Conservation (phyloP, 2,329 filamentous ascomycete genomes). For the Cylindrodendrum hubeiense region DNA sequence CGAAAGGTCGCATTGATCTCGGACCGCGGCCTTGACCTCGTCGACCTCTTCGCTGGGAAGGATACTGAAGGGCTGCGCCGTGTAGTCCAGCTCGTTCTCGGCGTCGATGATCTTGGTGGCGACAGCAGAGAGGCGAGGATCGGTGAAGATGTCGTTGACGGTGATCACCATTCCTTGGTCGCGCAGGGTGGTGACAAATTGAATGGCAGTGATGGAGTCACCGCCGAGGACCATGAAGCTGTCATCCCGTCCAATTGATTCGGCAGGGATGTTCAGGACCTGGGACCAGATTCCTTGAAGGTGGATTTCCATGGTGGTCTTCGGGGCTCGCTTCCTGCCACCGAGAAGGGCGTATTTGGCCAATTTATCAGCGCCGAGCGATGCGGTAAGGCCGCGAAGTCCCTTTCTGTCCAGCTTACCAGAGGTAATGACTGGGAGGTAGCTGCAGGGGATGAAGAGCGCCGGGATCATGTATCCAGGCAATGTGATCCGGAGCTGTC, state of each 20-base stretch:
- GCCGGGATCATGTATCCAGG: constrained; percentile 36
- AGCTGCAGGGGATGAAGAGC: constrained; percentile 19
- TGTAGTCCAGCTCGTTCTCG: not conserved
- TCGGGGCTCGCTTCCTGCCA: constrained; percentile 2
- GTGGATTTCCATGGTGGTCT: constrained; percentile 23
- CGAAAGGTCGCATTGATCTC: not conserved
- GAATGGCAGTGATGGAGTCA: constrained; percentile 63
- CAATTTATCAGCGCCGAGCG: constrained; percentile 3
- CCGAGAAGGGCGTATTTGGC: not conserved
- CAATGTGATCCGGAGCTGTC: constrained; percentile 35
- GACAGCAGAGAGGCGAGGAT: not conserved
- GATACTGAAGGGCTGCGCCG: not conserved
- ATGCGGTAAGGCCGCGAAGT: not conserved
- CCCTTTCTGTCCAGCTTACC: constrained; percentile 30
- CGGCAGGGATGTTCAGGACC: constrained; percentile 48
- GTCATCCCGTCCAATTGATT: constrained; percentile 54
- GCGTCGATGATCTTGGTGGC: constrained; percentile 32
- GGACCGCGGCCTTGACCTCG: not conserved
- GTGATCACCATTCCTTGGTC: constrained; percentile 53
- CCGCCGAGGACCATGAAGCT: constrained; percentile 64
- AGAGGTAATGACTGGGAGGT: constrained; percentile 26
- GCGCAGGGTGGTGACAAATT: constrained; percentile 57
- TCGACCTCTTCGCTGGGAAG: not conserved
- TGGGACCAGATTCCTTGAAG: constrained; percentile 53
- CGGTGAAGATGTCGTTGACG: constrained; percentile 58